Evolutionary conservation across 139 green algal genomes (phyloP).

Genomic region (Chlamydomonas schloesseri): DNA sequence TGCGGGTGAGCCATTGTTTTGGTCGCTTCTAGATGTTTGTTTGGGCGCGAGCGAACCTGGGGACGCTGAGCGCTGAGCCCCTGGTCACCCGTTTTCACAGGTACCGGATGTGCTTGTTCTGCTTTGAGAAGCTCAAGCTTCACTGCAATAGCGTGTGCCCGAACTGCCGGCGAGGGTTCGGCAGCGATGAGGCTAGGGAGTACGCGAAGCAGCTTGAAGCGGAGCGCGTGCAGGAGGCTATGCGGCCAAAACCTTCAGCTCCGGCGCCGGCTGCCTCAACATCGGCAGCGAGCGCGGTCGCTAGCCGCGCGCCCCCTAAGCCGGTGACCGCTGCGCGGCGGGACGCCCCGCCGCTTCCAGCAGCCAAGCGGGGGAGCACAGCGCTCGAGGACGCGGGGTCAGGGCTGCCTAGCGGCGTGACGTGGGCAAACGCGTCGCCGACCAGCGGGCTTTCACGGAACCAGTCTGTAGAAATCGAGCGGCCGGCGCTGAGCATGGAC

Average conservation of each 20-base stretch:
- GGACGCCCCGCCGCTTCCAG: background rate
- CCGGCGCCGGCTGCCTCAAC: background rate
- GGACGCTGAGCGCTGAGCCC: no score
- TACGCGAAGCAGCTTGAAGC: slow-evolving; percentile 34
- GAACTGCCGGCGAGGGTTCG: slow-evolving; percentile 64
- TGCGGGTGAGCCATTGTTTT: slow-evolving; percentile 61
- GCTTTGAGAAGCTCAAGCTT: slow-evolving; percentile 67
- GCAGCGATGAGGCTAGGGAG: slow-evolving; percentile 40
- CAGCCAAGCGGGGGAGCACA: slow-evolving; percentile 22
- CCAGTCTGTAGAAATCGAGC: slow-evolving; percentile 44
- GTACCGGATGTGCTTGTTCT: slow-evolving; percentile 73
- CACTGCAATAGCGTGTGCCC: slow-evolving; percentile 64
- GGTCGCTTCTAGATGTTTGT: background rate
- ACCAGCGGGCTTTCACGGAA: slow-evolving; percentile 12
- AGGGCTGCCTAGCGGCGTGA: slow-evolving; percentile 48
- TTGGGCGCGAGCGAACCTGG: background rate
- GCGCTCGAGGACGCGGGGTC: background rate
- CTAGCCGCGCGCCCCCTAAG: background rate
- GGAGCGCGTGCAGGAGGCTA: slow-evolving; percentile 13
- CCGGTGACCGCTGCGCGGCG: slow-evolving; percentile 5
- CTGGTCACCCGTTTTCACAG: background rate
- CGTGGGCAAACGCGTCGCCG: slow-evolving; percentile 37
- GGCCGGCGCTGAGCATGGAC: slow-evolving; percentile 35
- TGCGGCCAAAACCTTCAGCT: background rate
- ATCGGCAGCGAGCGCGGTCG: background rate